Percentiles rank a stretch among this genome's conserved stretches.
Evolutionary conservation across 2,329 filamentous ascomycete genomes (phyloP).

Genomic region (Simplicillium aogashimaense): DNA sequence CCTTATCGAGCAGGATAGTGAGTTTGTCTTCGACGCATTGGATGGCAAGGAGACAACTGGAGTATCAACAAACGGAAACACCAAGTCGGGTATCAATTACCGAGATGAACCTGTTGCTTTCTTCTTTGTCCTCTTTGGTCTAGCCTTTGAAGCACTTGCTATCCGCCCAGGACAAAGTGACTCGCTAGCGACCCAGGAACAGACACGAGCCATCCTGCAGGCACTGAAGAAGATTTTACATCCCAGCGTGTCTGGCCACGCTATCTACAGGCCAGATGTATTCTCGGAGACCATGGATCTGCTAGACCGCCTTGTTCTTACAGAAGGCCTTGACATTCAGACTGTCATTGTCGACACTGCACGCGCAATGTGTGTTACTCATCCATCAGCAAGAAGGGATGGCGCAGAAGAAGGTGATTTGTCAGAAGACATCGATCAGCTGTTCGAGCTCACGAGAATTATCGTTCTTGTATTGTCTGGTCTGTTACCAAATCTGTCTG

Average conservation of each 20-base stretch:
- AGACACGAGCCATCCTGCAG: conserved; percentile 79
- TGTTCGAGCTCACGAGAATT: conserved; percentile 93
- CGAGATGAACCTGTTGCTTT: conserved; percentile 96
- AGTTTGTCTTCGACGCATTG: conserved; percentile 92
- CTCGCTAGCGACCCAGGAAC: conserved; percentile 58
- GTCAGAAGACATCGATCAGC: conserved; percentile 93
- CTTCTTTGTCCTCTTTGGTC: conserved; percentile 95
- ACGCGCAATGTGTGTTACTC: conserved; percentile 77
- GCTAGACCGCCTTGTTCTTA: conserved; percentile 83
- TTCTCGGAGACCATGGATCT: conserved; percentile 97
- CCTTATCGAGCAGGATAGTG: conserved; percentile 93
- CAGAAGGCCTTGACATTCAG: conserved; percentile 82
- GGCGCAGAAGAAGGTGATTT: conserved; percentile 60
- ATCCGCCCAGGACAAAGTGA: conserved; percentile 51
- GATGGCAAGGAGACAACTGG: conserved; percentile 65
- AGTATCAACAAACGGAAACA: conserved; percentile 35
- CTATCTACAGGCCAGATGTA: conserved; percentile 90
- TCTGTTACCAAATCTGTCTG: conserved; percentile 71
- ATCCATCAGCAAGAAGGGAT: conserved; percentile 67
- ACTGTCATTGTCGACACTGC: conserved; percentile 90
- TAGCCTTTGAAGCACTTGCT: conserved; percentile 91
- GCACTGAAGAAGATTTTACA: conserved; percentile 92
- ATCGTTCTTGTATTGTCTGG: conserved; percentile 89
- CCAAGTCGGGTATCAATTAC: conserved; percentile 85
- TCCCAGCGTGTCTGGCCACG: conserved; percentile 88